Evolutionary conservation across 352 stramenopile species (phyloP), one percentile per base, ranked within the genome.

Genomic region (Phytophthora quininea): DNA sequence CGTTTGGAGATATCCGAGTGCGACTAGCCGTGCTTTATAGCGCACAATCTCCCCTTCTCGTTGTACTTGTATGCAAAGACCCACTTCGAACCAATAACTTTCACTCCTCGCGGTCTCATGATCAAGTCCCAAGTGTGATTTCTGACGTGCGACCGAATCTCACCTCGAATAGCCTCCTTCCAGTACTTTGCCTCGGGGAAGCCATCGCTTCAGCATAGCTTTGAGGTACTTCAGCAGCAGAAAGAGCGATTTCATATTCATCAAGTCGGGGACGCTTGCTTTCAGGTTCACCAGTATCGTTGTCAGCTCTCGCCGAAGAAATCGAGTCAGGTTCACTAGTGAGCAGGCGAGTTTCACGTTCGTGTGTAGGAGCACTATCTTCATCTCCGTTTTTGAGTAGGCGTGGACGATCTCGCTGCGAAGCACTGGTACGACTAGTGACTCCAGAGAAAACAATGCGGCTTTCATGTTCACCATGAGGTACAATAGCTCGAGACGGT

Each of bases 11-110:
- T 50, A 80, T 29, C 64, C 72, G 27, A 69, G 59, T 35, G 64
- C 46, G 27, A 75, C 54, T 2, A 77, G 38, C 3, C 68, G 48
- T 24, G 69, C 64, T 38, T 80, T 80, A 59, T 57, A 77, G 27
- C 66, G 63, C 14, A 46, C n/a, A 37, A 72, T 54, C 5, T 73
- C 53, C 58, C 58, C 31, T 46, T 42, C 29, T 69, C 59, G 29
- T 80, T 51, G 14, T 30, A 49, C 37, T 75, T 74, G 4, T 32
- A 31, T 15, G 65, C 51, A 40, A 72, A 80, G 1, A 80, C 48
- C 73, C 59, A 76, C 47, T 76, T 75, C 33, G 11, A 70, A 4
- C 35, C 35, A 11, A 40, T 40, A 40, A 40, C 35, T 40, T 40
- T 40, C 35, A 40, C 35, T 40, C 35, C 35, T 40, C 6, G 35